These are phyloP conservation scores for Dissophora ornata DNA, from an alignment of 192 early-diverging fungal genomes.

Conservation along the genomic window DNA sequence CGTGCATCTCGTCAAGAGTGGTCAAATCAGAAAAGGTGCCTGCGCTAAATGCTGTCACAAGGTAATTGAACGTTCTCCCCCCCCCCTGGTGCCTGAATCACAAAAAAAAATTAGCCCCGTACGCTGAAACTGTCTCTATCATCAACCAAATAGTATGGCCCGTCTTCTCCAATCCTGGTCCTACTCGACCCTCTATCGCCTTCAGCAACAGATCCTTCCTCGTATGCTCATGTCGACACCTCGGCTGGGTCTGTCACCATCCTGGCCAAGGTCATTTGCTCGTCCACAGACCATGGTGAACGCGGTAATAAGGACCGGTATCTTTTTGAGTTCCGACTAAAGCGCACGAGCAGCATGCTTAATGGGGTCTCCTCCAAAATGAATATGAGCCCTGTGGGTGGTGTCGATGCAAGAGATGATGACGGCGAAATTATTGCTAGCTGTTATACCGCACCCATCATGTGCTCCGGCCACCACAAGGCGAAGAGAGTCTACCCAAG, in stretches of 20 bases:
- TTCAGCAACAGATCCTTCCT: conserved; percentile 34
- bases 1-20: conserved; percentile 39
- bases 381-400: conserved; percentile 2
- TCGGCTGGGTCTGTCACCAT: conserved; percentile 38
- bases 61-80: conserved; percentile 4
- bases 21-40: conserved; percentile 40
- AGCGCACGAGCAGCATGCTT: conserved; percentile 19
- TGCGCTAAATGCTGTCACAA: conserved; percentile 54
- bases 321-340: conserved; percentile 37
- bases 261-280: conserved; percentile 44
- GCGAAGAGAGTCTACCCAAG: conserved; percentile 37
- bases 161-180: conserved; percentile 44
- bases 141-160: conserved; percentile 42
- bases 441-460: conserved; percentile 34
- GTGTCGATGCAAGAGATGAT: conserved; percentile 7
- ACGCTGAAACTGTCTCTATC: no score
- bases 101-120: background rate
- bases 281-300: conserved; percentile 47
- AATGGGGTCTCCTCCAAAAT: background rate
- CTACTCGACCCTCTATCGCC: conserved; percentile 44
- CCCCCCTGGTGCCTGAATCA: background rate
- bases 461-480: conserved; percentile 54
- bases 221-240: conserved; percentile 36
- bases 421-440: conserved; percentile 18
- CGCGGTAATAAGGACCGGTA: conserved; percentile 51